Evolutionary conservation across 495 filamentous ascomycete species (phyloP), one percentile per base, ranked within the genome.

Genomic region (Penicillium coffeae): DNA sequence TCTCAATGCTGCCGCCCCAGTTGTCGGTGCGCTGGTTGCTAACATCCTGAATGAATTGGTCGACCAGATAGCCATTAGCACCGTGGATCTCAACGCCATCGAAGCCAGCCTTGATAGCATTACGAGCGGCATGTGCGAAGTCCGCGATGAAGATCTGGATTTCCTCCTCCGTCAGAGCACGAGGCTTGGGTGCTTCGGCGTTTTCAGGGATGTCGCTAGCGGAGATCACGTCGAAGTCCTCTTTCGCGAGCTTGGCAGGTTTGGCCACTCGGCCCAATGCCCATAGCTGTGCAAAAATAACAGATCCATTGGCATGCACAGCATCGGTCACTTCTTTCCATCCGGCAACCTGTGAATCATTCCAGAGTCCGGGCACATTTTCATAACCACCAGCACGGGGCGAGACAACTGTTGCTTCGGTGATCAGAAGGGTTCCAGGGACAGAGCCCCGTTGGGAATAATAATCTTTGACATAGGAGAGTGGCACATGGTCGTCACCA

Each of bases 21-120:
- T 54, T 40, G 58, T 90, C 87, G 3, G 72, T 79, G 3, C 87
- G 74, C 47, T 75, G 53, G 67, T 89, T 90, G 52, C 59, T 66
- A 16, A 60, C 69, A 48, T 82, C 78, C 53, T 85, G 83, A 3
- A 73, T 65, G 66, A 91, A 91, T 62, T 90, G 87, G 54, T 91
- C 84, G 25, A 87, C 63, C 21, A 91, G 68, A 50, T 88, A 90
- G 7, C 86, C 87, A 51, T 91, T 89, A 2, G 85, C 84, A 21
- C 76, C 81, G 58, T 89, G 85, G 30, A 89, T 70, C 68, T 92
- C 87, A 1, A 92, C 84, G 8, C 85, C 86, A 57, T 90, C 87
- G 50, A 89, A 89, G 4, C 86, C 87, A 7, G 86, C 87, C 20
- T 60, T 64, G 9, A 89, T 71, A 3, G 84, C 83, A 42, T 81